Conservation (phyloP, 441 rosid species). For the Brassica hybrid region DNA sequence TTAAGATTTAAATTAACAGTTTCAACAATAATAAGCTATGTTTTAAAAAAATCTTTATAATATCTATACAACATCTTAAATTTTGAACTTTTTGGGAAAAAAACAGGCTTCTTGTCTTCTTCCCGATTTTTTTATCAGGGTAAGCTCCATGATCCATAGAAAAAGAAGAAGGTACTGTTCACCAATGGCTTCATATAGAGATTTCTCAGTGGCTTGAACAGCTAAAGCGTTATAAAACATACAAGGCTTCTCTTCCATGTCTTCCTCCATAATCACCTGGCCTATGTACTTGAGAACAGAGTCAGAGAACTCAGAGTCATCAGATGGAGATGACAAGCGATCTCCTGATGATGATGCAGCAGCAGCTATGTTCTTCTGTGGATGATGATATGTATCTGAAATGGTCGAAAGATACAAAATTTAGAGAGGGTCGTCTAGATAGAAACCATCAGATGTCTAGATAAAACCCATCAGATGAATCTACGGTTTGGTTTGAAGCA, state of each 20-base stretch:
- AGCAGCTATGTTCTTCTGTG: slow-evolving; percentile 7
- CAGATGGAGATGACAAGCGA: slow-evolving; percentile 50
- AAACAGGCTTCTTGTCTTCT: no score
- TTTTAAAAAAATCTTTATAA: no score
- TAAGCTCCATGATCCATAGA: slow-evolving; percentile 35
- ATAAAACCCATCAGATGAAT: slow-evolving; percentile 42
- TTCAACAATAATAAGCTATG: no score
- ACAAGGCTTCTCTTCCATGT: slow-evolving; percentile 53
- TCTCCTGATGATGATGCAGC: slow-evolving; percentile 27
- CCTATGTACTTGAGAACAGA: slow-evolving; percentile 58
- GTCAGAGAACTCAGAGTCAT: slow-evolving; percentile 54
- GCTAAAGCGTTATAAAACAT: slow-evolving; percentile 53
- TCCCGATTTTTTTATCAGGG: slow-evolving; percentile 22
- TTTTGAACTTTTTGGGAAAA: no score
- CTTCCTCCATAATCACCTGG: slow-evolving; percentile 71
- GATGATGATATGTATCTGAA: slow-evolving; percentile 16
- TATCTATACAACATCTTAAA: no score
- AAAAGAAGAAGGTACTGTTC: slow-evolving; percentile 36
- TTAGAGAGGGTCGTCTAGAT: slow-evolving; percentile 47
- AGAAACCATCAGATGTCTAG: slow-evolving; percentile 13
- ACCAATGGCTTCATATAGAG: slow-evolving; percentile 57
- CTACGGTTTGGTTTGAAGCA: slow-evolving; percentile 40
- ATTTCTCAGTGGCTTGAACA: slow-evolving; percentile 64
- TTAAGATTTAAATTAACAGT: no score
- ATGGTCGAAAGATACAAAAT: slow-evolving; percentile 31